Conservation (phyloP, 225 moss, liverwort and hornwort species). For the Sphagnum tenellum region DNA sequence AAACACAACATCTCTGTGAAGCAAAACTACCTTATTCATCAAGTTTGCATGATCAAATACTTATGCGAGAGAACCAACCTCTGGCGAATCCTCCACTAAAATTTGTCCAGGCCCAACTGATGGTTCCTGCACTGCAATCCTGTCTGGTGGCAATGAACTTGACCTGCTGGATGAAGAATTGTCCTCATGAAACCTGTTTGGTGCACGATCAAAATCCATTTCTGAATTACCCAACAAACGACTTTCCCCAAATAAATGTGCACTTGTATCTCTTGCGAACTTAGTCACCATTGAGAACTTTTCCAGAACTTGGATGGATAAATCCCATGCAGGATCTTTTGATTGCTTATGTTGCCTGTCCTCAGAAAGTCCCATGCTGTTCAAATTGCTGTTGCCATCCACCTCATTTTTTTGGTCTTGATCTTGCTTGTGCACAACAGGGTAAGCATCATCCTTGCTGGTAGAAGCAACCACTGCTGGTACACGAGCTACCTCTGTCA, state of each 20-base stretch:
- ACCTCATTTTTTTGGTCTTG: constrained; percentile 16
- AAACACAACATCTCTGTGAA: too few relatives aligned
- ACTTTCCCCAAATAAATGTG: constrained; percentile 78
- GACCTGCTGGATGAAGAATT: too few relatives aligned
- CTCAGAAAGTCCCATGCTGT: constrained; percentile 26
- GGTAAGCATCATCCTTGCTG: constrained; percentile 22
- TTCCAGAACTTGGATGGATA: constrained; percentile 86
- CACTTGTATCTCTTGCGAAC: constrained; percentile 90
- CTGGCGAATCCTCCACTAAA: too few relatives aligned
- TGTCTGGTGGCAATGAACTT: too few relatives aligned
- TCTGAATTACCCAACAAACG: constrained; percentile 69
- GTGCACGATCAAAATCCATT: constrained; percentile 64
- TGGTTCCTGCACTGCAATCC: too few relatives aligned
- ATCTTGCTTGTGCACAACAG: constrained; percentile 22
- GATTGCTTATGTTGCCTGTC: constrained; percentile 17
- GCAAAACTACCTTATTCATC: too few relatives aligned
- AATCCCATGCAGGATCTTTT: constrained; percentile 60
- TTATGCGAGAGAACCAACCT: too few relatives aligned
- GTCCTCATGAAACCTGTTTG: constrained; percentile 22
- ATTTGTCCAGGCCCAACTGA: too few relatives aligned
- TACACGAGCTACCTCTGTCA: constrained; percentile 49
- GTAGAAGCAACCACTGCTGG: constrained; percentile 20
- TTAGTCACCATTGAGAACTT: constrained; percentile 95
- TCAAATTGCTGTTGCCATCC: constrained; percentile 5
- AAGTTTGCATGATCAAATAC: too few relatives aligned